phyloP scores from a whole-genome alignment of 2,329 filamentous ascomycete genomes.

The Aspergillus ochraceoroseus region DNA sequence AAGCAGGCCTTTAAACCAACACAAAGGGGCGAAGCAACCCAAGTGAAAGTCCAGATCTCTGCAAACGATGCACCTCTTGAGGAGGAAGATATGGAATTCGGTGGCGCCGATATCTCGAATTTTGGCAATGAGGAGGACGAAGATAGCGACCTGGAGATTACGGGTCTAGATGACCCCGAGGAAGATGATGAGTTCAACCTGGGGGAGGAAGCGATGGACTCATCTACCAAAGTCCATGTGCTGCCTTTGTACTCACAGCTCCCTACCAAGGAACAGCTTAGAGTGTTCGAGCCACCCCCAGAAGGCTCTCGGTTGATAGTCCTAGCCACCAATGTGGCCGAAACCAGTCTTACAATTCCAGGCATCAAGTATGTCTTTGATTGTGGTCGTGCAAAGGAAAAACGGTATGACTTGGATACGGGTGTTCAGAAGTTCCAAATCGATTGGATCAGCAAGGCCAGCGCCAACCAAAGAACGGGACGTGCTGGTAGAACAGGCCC shows the following conservation, averaged over 20 bases:
- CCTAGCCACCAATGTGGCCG: constrained; percentile 90
- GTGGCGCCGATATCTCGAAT: constrained; percentile 47
- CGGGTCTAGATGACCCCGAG: constrained; percentile 55
- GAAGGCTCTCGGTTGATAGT: constrained; percentile 81
- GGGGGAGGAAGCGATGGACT: constrained; percentile 54
- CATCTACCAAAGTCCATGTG: constrained; percentile 70
- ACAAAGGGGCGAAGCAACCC: constrained; percentile 47
- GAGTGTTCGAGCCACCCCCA: constrained; percentile 80
- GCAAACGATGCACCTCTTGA: constrained; percentile 74
- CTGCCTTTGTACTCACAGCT: constrained; percentile 92
- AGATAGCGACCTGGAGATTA: constrained; percentile 57
- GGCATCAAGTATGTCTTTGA: constrained; percentile 95
- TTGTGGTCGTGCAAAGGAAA: constrained; percentile 85
- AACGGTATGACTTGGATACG: constrained; percentile 78
- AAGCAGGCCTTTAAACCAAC: constrained; percentile 62
- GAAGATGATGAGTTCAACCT: constrained; percentile 66
- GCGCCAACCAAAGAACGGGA: constrained; percentile 83
- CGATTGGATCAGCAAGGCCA: constrained; percentile 96
- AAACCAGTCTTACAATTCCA: constrained; percentile 94
- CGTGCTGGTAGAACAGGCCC: constrained; percentile 93
- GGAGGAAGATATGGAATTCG: constrained; percentile 81
- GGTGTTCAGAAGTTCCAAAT: constrained; percentile 95
- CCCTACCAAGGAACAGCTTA: constrained; percentile 82
- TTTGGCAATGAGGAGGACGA: constrained; percentile 52
- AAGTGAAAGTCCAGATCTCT: constrained; percentile 67